phyloP scores from a whole-genome alignment of 805 yeast species.

The Lipomyces starkeyi region DNA sequence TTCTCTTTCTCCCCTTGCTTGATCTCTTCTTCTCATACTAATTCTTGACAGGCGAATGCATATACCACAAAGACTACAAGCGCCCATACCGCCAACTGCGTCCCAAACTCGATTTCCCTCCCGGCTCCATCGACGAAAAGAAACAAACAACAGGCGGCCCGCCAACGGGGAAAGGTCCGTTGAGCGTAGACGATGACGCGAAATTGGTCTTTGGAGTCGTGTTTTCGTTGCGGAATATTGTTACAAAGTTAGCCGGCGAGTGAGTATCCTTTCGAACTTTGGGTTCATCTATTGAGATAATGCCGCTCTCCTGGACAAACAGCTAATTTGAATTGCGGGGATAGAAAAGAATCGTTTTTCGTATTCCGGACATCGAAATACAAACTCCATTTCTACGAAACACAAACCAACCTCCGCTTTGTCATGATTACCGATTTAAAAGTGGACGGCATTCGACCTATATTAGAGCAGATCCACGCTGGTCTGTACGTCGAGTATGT shows the following conservation, averaged over 20 bases:
- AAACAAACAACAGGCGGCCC: slow-evolving; percentile 18
- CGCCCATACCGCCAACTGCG: slow-evolving; percentile 30
- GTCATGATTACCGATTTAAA: slow-evolving; percentile 71
- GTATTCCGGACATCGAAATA: slow-evolving; percentile 65
- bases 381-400: slow-evolving; percentile 79
- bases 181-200: slow-evolving; percentile 64
- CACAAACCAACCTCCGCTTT: slow-evolving; percentile 78
- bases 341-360: slow-evolving; percentile 49
- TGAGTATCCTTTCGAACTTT: slow-evolving; percentile 15
- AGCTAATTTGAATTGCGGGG: background rate
- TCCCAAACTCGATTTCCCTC: background rate
- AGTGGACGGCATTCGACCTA: slow-evolving; percentile 60
- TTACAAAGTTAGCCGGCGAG: slow-evolving; percentile 58
- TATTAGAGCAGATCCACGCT: slow-evolving; percentile 64
- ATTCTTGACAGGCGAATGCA: slow-evolving; percentile 61
- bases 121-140: slow-evolving; percentile 40
- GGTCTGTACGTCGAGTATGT: slow-evolving; percentile 64
- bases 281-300: too few relatives aligned
- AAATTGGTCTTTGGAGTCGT: slow-evolving; percentile 86
- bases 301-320: background rate
- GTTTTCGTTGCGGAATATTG: slow-evolving; percentile 76
- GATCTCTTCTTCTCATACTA: background rate
- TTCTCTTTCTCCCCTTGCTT: slow-evolving; percentile 8
- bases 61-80: slow-evolving; percentile 71
- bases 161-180: slow-evolving; percentile 21